Percentiles rank a stretch among this genome's conserved stretches.
These are phyloP conservation scores for Brettanomyces naardenensis DNA, from an alignment of 805 yeast species.

Conservation along the genomic window DNA sequence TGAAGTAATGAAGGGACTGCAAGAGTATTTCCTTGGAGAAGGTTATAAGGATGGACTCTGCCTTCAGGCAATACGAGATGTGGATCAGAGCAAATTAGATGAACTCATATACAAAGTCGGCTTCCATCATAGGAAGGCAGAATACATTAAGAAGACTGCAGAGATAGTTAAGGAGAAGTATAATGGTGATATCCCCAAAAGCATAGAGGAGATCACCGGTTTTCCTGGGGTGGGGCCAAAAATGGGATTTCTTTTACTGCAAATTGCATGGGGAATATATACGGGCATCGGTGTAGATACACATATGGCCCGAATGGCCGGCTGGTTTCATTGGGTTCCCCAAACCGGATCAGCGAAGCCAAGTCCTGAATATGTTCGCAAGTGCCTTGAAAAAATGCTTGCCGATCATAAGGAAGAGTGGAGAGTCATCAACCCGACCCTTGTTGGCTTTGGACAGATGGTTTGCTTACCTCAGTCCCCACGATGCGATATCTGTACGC, in stretches of 20 bases:
- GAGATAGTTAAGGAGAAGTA: constrained; percentile 40
- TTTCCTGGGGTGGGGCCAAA: constrained; percentile 95
- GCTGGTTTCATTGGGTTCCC: constrained; percentile 75
- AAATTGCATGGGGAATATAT: constrained; percentile 71
- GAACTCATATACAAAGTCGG: constrained; percentile 72
- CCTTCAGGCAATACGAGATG: constrained; percentile 41
- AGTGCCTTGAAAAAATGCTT: constrained; percentile 63
- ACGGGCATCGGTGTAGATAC: constrained; percentile 93
- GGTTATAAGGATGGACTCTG: constrained; percentile 46
- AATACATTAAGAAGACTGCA: constrained; percentile 56
- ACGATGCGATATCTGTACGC: constrained; percentile 64
- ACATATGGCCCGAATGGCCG: constrained; percentile 75
- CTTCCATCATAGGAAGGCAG: constrained; percentile 75
- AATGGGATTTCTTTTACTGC: constrained; percentile 80
- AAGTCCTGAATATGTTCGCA: constrained; percentile 72
- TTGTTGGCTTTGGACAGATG: constrained; percentile 93
- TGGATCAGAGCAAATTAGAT: constrained; percentile 54
- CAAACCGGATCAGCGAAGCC: constrained; percentile 32
- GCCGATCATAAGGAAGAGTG: constrained; percentile 53
- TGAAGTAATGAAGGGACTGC: constrained; percentile 58
- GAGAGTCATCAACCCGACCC: constrained; percentile 76
- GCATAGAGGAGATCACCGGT: constrained; percentile 52
- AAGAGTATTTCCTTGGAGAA: constrained; percentile 33
- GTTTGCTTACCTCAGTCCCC: constrained; percentile 67
- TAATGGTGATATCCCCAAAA: constrained; percentile 65